Base-by-base conservation (phyloP, 2,329 filamentous ascomycete species). In the Colletotrichum destructivum region DNA sequence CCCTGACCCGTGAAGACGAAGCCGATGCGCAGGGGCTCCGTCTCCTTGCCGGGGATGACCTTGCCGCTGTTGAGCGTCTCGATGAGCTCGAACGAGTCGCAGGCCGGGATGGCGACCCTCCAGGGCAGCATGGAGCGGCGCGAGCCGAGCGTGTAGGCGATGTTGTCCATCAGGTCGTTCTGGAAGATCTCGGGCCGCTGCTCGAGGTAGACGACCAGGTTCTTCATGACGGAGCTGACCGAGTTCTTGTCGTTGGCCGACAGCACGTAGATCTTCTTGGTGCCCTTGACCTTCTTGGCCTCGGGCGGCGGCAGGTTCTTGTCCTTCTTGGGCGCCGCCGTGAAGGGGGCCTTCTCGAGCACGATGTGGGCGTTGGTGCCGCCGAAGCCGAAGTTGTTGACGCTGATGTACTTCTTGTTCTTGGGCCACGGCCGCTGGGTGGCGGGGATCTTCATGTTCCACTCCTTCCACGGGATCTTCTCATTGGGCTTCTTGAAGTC, bases 401-500 rank as follows among this genome's bases (percentile, higher is more conserved):
- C 79, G 73, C 85, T 87, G 70, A 87, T 82, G 74, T 84, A 86
- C 73, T 84, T 84, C 80, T 88, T 88, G 54, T 82, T 81, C 55
- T 78, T 81, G 0, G 85, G 86, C 83, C 85, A 88, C 0, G 84
- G 85, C 1, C 82, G 79, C 65, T 84, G 82, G 18, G 75, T 82
- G 31, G 80, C 76, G 0, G 86, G 84, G 0, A 88, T 81, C 75
- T 85, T 86, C 66, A 88, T 78, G 66, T 86, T 84, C 85, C 85
- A 88, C 42, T 86, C 81, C 49, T 85, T 83, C 66, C 85, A 85
- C 0, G 85, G 84, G 11, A 88, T 88, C 74, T 82, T 84, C 26
- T 81, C 81, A 66, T 88, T 88, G 2, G 84, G 82, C 31, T 82
- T 77, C 75, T 87, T 83, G 75, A 87, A 88, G 75, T 87, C 84